A percentile compares a stretch with the other conserved stretches of the same genome.
Conservation (phyloP, 768 basidiomycete species). For the Chalciporus pseudorubinellus region DNA sequence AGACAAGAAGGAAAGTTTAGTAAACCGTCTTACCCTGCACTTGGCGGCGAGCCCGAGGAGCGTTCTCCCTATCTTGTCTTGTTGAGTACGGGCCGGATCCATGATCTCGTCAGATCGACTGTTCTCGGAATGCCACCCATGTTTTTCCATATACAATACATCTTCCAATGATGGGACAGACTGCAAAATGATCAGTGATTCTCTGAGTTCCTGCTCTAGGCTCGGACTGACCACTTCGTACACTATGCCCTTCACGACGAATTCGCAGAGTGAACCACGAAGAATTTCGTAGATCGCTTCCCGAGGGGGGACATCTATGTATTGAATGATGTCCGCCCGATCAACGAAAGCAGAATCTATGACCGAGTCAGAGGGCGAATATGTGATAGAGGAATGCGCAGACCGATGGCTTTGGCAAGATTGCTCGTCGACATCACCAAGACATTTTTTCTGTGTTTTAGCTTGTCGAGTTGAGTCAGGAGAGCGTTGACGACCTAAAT, state of each 20-base stretch:
- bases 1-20: not conserved
- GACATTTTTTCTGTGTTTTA: conserved; percentile 91
- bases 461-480: conserved; percentile 93
- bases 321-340: conserved; percentile 95
- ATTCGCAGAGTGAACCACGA: conserved; percentile 75
- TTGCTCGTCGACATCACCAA: conserved; percentile 97
- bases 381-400: conserved; percentile 12
- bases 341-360: conserved; percentile 94
- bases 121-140: conserved; percentile 5
- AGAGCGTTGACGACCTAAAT: conserved; percentile 94
- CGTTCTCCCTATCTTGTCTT: conserved; percentile 52
- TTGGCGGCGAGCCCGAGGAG: conserved; percentile 67
- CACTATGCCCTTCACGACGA: conserved; percentile 73
- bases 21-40: conserved; percentile 64
- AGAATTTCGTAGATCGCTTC: conserved; percentile 95
- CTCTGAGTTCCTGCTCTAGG: not conserved
- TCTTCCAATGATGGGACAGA: conserved; percentile 60
- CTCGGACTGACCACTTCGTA: conserved; percentile 50
- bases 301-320: conserved; percentile 85
- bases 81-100: conserved; percentile 42
- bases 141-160: conserved; percentile 32
- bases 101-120: conserved; percentile 5
- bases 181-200: conserved; percentile 35
- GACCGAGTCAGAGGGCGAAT: conserved; percentile 1
- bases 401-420: conserved; percentile 90